phyloP scores from a whole-genome alignment of 768 basidiomycete species.

The Boletus sp. region DNA sequence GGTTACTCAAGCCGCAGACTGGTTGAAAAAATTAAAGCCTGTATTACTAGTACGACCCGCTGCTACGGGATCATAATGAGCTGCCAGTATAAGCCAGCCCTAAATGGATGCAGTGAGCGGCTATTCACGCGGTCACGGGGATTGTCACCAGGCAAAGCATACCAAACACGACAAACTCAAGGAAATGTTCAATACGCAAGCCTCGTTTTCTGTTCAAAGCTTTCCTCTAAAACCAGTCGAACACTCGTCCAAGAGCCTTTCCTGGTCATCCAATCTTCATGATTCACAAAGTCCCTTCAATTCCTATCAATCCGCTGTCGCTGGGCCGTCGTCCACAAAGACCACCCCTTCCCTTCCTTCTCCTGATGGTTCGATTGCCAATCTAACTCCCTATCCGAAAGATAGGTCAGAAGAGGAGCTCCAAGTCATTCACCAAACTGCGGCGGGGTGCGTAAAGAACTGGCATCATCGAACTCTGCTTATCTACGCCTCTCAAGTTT shows the following conservation, averaged over 20 bases:
- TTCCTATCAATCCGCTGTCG: slow-evolving; percentile 8
- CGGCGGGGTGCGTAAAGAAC: slow-evolving; percentile 45
- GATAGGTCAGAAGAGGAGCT: slow-evolving; percentile 52
- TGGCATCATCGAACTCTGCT: slow-evolving; percentile 7
- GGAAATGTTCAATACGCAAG: slow-evolving; percentile 33
- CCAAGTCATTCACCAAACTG: slow-evolving; percentile 43
- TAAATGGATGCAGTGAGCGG: slow-evolving; percentile 22
- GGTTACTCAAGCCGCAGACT: slow-evolving; percentile 67
- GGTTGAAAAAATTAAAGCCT: slow-evolving; percentile 58
- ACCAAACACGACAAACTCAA: slow-evolving; percentile 38
- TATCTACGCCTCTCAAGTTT: slow-evolving; percentile 42
- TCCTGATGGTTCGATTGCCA: slow-evolving; percentile 27
- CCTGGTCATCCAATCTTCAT: slow-evolving; percentile 3
- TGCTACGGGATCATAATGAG: no score
- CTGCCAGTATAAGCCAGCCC: slow-evolving; percentile 24
- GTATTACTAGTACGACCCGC: slow-evolving; percentile 26
- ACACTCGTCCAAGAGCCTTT: not conserved
- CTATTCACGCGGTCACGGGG: slow-evolving; percentile 39
- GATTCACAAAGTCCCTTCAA: slow-evolving; percentile 3
- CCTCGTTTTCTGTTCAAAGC: slow-evolving; percentile 29
- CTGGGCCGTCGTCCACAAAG: slow-evolving; percentile 30
- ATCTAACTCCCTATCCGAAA: slow-evolving; percentile 26
- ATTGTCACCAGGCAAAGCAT: slow-evolving; percentile 36
- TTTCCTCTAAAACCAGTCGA: slow-evolving; percentile 22
- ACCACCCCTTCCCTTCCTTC: slow-evolving; percentile 2